Evolutionary conservation across 192 early-diverging fungal species (phyloP).

Genomic region (Fimicolochytrium jonesii): DNA sequence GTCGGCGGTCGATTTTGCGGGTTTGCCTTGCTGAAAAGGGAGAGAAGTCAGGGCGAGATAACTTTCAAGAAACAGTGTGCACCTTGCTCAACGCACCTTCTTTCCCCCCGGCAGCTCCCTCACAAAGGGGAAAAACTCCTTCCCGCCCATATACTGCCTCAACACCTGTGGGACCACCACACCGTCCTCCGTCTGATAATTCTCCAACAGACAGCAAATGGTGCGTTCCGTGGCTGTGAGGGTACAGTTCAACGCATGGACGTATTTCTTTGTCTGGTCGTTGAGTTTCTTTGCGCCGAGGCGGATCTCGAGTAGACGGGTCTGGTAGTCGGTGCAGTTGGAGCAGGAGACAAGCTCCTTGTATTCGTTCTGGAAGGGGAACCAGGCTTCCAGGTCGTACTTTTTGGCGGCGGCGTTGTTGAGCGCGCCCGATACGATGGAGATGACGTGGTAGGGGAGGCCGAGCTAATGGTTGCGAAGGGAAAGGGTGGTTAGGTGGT

Average conservation of each 20-base stretch:
- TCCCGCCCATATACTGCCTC: constrained; percentile 90
- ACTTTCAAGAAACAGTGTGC: background rate
- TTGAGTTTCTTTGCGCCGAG: constrained; percentile 96
- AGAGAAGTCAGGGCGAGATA: background rate
- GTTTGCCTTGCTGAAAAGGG: background rate
- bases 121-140: constrained; percentile 85
- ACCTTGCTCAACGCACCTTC: constrained; percentile 12
- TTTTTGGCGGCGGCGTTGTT: constrained; percentile 99
- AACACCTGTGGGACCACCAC: constrained; percentile 81
- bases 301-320: constrained; percentile 88
- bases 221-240: constrained; percentile 94
- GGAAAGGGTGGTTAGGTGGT: too few relatives aligned
- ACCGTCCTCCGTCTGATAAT: constrained; percentile 88
- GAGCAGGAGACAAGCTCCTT: constrained; percentile 98
- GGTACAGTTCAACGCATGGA: constrained; percentile 96
- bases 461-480: too few relatives aligned
- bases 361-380: constrained; percentile 97
- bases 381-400: constrained; percentile 99
- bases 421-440: constrained; percentile 95
- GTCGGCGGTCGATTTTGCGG: background rate
- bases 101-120: constrained; percentile 17
- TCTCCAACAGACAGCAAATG: constrained; percentile 92
- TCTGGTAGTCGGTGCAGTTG: constrained; percentile 99
- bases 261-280: constrained; percentile 90
- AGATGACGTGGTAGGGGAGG: constrained; percentile 89